phyloP scores from a whole-genome alignment of 2,329 filamentous ascomycete genomes.

The Epichloe sp. region DNA sequence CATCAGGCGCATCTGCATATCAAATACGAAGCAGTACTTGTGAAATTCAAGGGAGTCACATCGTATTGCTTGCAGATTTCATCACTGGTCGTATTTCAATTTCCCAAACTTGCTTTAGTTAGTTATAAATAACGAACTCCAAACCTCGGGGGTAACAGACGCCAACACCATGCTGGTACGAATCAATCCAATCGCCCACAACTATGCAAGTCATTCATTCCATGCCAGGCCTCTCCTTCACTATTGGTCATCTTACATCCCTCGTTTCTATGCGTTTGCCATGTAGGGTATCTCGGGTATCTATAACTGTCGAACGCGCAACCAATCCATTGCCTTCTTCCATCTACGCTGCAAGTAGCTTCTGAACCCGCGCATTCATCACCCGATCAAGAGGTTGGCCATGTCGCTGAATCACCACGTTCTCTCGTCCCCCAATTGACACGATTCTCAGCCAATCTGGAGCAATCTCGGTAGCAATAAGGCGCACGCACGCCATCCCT shows the following conservation, averaged over 20 bases:
- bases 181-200: background rate
- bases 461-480: conserved; percentile 41
- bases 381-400: conserved; percentile 25
- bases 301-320: background rate
- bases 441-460: conserved; percentile 44
- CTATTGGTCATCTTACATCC: background rate
- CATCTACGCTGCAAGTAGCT: conserved; percentile 15
- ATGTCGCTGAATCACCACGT: conserved; percentile 40
- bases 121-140: background rate
- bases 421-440: conserved; percentile 38
- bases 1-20: too few relatives aligned
- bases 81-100: background rate
- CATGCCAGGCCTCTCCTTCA: background rate
- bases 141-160: conserved; percentile 3
- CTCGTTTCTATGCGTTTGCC: background rate
- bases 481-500: conserved; percentile 32
- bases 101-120: background rate
- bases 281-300: background rate
- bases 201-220: background rate
- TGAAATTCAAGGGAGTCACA: too few relatives aligned
- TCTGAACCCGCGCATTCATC: conserved; percentile 24
- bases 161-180: conserved; percentile 4
- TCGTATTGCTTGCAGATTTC: background rate
- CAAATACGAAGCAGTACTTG: too few relatives aligned
- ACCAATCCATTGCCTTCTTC: background rate